These are phyloP conservation scores for Paracoccidioides brasiliensis DNA, from an alignment of 2,329 filamentous ascomycete genomes.

Conservation along the genomic window DNA sequence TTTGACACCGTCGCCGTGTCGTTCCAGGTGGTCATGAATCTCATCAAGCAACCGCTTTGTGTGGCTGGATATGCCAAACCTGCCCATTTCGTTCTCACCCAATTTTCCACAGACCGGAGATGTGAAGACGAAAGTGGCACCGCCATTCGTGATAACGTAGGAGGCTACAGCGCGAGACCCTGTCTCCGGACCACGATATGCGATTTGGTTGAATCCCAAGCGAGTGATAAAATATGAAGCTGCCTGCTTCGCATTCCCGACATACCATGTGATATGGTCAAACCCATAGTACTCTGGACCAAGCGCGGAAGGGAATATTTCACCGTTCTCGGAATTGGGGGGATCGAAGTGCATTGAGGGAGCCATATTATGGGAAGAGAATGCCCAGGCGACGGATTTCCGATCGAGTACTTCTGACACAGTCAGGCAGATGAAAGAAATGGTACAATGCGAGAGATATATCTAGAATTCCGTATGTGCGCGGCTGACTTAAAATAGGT, in stretches of 20 bases:
- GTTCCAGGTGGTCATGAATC: constrained; percentile 66
- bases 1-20: constrained; percentile 81
- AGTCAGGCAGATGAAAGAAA: neutral
- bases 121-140: constrained; percentile 70
- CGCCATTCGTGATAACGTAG: constrained; percentile 65
- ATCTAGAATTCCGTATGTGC: no score
- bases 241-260: constrained; percentile 86
- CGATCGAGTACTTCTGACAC: neutral
- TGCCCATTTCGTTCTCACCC: constrained; percentile 39
- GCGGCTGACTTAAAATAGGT: no score
- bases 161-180: constrained; percentile 66
- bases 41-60: constrained; percentile 53
- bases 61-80: constrained; percentile 45
- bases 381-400: neutral
- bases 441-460: no score
- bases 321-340: neutral
- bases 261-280: constrained; percentile 84
- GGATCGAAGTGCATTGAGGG: neutral
- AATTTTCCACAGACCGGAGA: constrained; percentile 54
- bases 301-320: constrained; percentile 14
- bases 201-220: constrained; percentile 67
- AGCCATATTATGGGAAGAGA: neutral
- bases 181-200: constrained; percentile 76
- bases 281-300: constrained; percentile 43
- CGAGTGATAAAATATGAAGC: constrained; percentile 72